A percentile compares a stretch with the other conserved stretches of the same genome.
Conservation (phyloP, 441 rosid genomes). For the Populus hybrid region DNA sequence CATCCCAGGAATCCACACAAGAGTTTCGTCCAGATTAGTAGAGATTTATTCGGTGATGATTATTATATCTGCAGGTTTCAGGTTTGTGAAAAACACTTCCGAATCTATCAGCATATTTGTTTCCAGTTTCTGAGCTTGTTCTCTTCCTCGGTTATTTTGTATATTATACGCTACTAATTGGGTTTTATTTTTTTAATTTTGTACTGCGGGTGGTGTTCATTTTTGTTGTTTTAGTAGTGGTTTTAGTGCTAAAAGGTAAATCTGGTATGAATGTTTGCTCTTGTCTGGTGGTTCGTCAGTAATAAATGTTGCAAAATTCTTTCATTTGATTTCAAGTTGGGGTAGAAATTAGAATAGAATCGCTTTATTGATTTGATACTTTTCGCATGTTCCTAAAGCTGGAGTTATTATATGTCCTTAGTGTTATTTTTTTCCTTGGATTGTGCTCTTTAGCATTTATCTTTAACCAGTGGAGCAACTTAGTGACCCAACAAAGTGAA, state of each 20-base stretch:
- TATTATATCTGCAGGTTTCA: slow-evolving; percentile 82
- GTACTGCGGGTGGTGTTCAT: neutral
- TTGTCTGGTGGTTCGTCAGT: neutral
- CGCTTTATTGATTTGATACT: neutral
- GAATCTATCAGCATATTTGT: too few relatives aligned
- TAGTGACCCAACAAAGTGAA: neutral
- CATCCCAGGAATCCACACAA: slow-evolving; percentile 42
- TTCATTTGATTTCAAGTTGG: neutral
- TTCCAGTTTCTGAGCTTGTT: neutral
- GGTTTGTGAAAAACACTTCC: slow-evolving; percentile 24
- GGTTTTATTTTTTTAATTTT: neutral
- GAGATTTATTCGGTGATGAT: slow-evolving; percentile 55
- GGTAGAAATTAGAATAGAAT: neutral
- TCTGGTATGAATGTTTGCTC: neutral
- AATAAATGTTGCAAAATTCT: neutral
- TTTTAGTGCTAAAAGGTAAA: neutral
- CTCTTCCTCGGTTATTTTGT: neutral
- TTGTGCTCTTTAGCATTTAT: neutral
- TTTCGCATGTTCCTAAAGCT: neutral
- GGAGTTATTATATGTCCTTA: neutral
- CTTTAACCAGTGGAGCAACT: neutral
- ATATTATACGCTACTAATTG: neutral
- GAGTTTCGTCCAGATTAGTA: slow-evolving; percentile 42
- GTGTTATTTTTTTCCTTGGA: neutral
- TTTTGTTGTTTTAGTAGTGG: neutral